Evolutionary conservation across 306 rosid genomes (phyloP), one percentile per base, ranked within the genome.

Genomic region (Pterocarpus santalinus): DNA sequence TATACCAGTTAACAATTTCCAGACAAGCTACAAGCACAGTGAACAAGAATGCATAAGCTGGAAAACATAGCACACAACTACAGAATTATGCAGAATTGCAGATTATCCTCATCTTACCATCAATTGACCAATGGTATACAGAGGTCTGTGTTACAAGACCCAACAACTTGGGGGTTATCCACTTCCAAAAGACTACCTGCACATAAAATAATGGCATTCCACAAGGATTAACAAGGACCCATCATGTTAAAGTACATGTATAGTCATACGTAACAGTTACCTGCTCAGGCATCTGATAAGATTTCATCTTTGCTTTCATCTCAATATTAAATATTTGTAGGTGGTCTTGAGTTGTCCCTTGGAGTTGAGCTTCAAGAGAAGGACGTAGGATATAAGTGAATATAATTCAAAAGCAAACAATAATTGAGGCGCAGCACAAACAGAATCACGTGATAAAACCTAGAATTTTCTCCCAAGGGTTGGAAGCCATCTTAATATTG

Each of bases 271-370:
- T 63, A 56, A 67, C 41, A 75, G 47, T 69, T 85, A 96, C 99
- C 98, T 96, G 99, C 90, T 96, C 99, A 15, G 99, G 94, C 99
- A 96, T 92, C 83, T 90, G 88, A 87, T 93, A 75, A 7, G 99
- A 96, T 84, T 96, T 96, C 91, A 96, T 83, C 87, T 93, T 96
- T 30, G 99, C 86, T 87, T 96, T 96, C 96, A 89, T 70, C 90
- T 96, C 99, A 61, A 96, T 96, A 84, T 96, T 96, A 80, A 96
- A 96, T 79, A 96, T 93, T 83, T 96, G 99, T 16, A 96, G 88
- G 89, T 96, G 99, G 80, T 96, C 99, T 86, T 96, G 99, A 82
- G 86, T 96, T 28, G 99, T 90, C 75, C 99, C 99, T 88, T 92
- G 99, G 51, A 93, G 97, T 93, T 92, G 98, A 58, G 99, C 99